These are phyloP conservation scores for Tetracentron sinense DNA, from an alignment of 164 flowering plant genomes.

Conservation along the genomic window DNA sequence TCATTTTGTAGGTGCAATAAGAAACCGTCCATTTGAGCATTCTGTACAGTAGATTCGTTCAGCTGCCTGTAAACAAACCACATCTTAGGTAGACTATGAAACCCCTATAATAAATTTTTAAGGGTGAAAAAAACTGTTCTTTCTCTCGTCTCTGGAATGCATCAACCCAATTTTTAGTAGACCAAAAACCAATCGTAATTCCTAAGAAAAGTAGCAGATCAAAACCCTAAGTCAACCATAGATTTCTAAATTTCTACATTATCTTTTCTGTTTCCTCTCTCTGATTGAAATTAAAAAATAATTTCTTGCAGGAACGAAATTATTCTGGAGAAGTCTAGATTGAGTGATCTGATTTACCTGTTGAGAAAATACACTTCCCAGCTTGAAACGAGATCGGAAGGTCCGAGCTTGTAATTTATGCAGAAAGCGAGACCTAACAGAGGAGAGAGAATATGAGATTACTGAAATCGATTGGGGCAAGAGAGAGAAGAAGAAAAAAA, in stretches of 20 bases:
- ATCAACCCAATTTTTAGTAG: not conserved
- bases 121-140: not conserved
- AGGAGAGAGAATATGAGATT: not conserved
- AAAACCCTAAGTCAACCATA: not conserved
- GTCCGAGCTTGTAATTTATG: slow-evolving; percentile 67
- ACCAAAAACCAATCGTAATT: not conserved
- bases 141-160: not conserved
- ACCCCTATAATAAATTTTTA: not conserved
- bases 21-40: slow-evolving; percentile 84
- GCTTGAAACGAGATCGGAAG: slow-evolving; percentile 84
- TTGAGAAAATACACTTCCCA: slow-evolving; percentile 90
- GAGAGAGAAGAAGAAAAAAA: not conserved
- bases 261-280: not conserved
- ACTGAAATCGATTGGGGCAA: not conserved
- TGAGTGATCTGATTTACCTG: slow-evolving; percentile 36
- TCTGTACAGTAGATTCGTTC: slow-evolving; percentile 36
- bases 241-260: not conserved
- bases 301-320: not conserved
- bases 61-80: slow-evolving; percentile 40
- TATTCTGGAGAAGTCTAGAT: not conserved
- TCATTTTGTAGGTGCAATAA: slow-evolving; percentile 67
- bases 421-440: slow-evolving; percentile 70
- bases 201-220: not conserved
- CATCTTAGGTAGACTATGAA: not conserved
- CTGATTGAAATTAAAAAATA: not conserved